phyloP scores from a whole-genome alignment of 1,284 basidiomycete genomes.

The Lentinus polychrous region DNA sequence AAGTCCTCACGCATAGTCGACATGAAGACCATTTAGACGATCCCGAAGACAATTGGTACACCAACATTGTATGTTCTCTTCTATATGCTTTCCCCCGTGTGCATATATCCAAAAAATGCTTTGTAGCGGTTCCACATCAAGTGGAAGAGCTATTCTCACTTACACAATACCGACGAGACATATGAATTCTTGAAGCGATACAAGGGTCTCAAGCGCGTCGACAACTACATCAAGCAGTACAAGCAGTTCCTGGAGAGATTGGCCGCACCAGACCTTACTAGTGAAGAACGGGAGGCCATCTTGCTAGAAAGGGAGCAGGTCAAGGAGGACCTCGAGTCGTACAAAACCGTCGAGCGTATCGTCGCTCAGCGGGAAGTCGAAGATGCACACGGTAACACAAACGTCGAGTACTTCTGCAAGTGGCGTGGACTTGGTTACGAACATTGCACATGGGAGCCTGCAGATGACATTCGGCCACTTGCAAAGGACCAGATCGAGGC shows the following conservation, averaged over 20 bases:
- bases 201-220: conserved; percentile 93
- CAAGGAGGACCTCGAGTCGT: conserved; percentile 86
- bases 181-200: conserved; percentile 94
- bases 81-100: conserved; percentile 7
- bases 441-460: conserved; percentile 93
- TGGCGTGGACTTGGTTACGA: conserved; percentile 95
- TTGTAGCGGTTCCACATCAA: conserved; percentile 89
- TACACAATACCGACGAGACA: conserved; percentile 95
- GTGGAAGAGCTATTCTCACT: conserved; percentile 91
- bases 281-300: conserved; percentile 88
- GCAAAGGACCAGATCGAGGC: conserved; percentile 74
- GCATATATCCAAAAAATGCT: conserved; percentile 2
- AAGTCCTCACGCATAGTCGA: conserved; percentile 74
- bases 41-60: conserved; percentile 73
- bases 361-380: conserved; percentile 73
- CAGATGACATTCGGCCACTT: conserved; percentile 73
- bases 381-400: conserved; percentile 37
- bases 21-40: conserved; percentile 78
- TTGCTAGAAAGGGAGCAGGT: conserved; percentile 87
- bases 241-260: conserved; percentile 71
- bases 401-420: conserved; percentile 93
- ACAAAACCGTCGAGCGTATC: conserved; percentile 90
- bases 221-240: conserved; percentile 95
- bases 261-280: conserved; percentile 60
- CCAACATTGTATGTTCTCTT: conserved; percentile 60